Base-by-base conservation (phyloP, 192 early-diverging fungal species). In the Linnemannia zychae region DNA sequence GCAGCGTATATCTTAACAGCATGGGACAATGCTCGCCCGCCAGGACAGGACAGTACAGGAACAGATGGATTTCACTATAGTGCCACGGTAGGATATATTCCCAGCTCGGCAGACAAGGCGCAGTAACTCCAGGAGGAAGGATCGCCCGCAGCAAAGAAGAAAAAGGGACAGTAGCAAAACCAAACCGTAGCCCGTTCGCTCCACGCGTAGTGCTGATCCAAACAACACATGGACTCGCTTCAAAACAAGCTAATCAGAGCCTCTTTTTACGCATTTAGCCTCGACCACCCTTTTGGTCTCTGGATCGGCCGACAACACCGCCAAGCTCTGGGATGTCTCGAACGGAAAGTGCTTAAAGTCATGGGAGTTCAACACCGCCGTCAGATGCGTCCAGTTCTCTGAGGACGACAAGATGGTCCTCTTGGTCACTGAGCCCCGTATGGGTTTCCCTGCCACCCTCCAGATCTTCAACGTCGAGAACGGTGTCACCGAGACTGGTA, bases 351-450 rank as follows among this genome's bases (percentile, higher is more conserved):
- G 95, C 88, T 94, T 99, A 74, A 96, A 96, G 91, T 94, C 92
- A 36, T 99, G 97, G 97, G 92, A 97, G 75, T 92, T 95, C 80
- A 92, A 93, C 75, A 97, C 96, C 33, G 97, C 98, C 11, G 97
- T 98, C 28, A 94, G 97, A 90, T 91, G 94, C 67, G 96, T 99
- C 40, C 92, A 93, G 74, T 99, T 98, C 76, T 95, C 95, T 50
- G 93, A 96, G 83, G 99, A 98, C 80, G 96, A 97, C 89, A 90
- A 91, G 50, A 94, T 93, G 88, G 93, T 96, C 28, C 89, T 99
- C 72, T 92, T 96, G 83, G 97, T 99, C 37, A 99, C 97, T n/a
- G 99, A 99, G 88, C 93, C 95, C 73, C 95, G 94, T 77, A 99
- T 99, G 98, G 98, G 98, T 72, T 93, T 94, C 87, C 92, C 92